Conservation (phyloP, 441 rosid species). For the Sinapis alba region DNA sequence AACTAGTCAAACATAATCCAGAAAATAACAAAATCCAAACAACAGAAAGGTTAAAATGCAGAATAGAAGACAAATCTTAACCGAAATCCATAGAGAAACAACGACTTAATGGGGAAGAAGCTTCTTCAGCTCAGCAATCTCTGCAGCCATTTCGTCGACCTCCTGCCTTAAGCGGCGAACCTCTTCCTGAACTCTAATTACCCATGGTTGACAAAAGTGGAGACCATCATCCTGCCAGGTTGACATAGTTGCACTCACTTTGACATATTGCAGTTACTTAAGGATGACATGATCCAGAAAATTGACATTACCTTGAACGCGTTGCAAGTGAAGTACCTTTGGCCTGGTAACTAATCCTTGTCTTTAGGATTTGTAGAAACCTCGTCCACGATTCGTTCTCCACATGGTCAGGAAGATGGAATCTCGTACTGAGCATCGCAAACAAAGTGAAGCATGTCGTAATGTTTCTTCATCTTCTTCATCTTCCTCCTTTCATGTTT, state of each 20-base stretch:
- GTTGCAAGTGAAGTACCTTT: not conserved
- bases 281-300: not conserved
- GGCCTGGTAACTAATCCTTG: not conserved
- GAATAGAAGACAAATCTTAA: too few relatives aligned
- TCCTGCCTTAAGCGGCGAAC: not conserved
- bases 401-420: not conserved
- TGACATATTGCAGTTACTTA: not conserved
- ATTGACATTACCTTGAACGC: not conserved
- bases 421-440: not conserved
- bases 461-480: not conserved
- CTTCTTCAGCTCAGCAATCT: not conserved
- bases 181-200: not conserved
- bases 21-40: too few relatives aligned
- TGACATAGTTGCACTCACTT: not conserved
- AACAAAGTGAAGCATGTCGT: not conserved
- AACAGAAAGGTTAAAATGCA: too few relatives aligned
- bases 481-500: not conserved
- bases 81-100: too few relatives aligned
- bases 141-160: not conserved
- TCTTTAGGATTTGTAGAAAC: not conserved
- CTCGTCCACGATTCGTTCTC: not conserved
- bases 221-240: not conserved
- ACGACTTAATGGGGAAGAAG: too few relatives aligned
- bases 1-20: too few relatives aligned
- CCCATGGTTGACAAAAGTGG: not conserved